Percentiles rank a stretch among this genome's conserved stretches.
Evolutionary conservation across 1,139 yeast species (phyloP).

Genomic region (Pichia sp.): DNA sequence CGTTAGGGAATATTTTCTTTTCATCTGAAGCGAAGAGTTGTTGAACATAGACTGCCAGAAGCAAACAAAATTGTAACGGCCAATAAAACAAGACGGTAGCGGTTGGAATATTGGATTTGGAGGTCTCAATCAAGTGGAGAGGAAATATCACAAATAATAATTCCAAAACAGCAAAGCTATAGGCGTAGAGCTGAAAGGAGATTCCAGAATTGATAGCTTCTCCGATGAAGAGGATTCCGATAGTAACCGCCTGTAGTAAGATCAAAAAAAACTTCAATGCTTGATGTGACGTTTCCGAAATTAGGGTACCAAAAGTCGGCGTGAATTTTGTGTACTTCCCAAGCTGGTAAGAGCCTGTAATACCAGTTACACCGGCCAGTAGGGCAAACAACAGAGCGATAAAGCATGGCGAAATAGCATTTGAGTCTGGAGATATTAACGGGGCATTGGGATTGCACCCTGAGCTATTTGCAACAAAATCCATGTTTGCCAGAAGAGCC

Average conservation of each 20-base stretch:
- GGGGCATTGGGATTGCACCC: constrained; percentile 8
- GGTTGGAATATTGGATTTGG: constrained; percentile 35
- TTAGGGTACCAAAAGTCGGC: constrained; percentile 20
- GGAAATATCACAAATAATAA: constrained; percentile 35
- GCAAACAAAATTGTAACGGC: constrained; percentile 36
- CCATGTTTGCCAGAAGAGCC: neutral
- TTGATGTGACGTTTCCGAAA: constrained; percentile 19
- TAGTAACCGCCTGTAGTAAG: constrained; percentile 13
- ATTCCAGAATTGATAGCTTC: neutral
- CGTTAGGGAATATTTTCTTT: constrained; percentile 23
- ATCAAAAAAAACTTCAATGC: constrained; percentile 18
- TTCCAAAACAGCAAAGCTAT: constrained; percentile 23
- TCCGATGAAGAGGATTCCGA: constrained; percentile 9
- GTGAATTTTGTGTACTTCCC: constrained; percentile 19
- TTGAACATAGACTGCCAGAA: constrained; percentile 28
- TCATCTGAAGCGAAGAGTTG: constrained; percentile 27
- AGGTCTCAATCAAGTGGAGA: constrained; percentile 40
- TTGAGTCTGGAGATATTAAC: constrained; percentile 29
- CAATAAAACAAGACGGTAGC: constrained; percentile 41
- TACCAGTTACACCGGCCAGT: constrained; percentile 26
- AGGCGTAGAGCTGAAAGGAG: constrained; percentile 31
- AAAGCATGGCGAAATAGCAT: constrained; percentile 59
- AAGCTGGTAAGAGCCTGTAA: constrained; percentile 35
- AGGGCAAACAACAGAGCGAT: constrained; percentile 32
- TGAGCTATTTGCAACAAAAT: neutral